phyloP scores from a whole-genome alignment of 2,329 filamentous ascomycete genomes.

The Sclerotinia borealis region DNA sequence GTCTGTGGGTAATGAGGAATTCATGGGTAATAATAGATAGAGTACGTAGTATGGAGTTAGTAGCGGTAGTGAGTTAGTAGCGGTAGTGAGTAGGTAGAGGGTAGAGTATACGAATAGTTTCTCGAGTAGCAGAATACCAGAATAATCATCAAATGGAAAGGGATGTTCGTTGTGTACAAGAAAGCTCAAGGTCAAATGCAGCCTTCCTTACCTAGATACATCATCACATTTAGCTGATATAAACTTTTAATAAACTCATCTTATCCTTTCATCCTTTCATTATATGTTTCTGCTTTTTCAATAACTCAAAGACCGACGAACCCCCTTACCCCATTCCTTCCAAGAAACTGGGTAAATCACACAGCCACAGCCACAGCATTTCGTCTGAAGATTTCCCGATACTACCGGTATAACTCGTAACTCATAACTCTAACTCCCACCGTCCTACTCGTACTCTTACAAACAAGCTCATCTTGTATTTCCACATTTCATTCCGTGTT shows the following conservation, averaged over 20 bases:
- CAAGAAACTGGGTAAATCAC: constrained; percentile 10
- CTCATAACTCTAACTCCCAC: background rate
- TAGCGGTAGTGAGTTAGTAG: no score
- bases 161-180: no score
- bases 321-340: background rate
- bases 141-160: no score
- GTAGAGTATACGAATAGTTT: no score
- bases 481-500: background rate
- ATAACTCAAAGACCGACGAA: background rate
- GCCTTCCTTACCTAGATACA: no score
- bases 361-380: constrained; percentile 6
- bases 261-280: background rate
- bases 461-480: background rate
- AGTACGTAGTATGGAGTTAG: no score
- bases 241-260: background rate
- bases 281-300: background rate
- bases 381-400: constrained; percentile 6
- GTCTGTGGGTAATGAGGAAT: background rate
- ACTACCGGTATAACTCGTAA: background rate
- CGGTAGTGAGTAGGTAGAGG: no score
- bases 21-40: background rate
- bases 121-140: no score
- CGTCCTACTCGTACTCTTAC: background rate
- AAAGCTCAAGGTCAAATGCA: no score
- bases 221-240: background rate